Percentiles rank a stretch among this genome's conserved stretches.
These are phyloP conservation scores for Fraxinus platypoda DNA, from an alignment of 305 asterid genomes.

Conservation along the genomic window DNA sequence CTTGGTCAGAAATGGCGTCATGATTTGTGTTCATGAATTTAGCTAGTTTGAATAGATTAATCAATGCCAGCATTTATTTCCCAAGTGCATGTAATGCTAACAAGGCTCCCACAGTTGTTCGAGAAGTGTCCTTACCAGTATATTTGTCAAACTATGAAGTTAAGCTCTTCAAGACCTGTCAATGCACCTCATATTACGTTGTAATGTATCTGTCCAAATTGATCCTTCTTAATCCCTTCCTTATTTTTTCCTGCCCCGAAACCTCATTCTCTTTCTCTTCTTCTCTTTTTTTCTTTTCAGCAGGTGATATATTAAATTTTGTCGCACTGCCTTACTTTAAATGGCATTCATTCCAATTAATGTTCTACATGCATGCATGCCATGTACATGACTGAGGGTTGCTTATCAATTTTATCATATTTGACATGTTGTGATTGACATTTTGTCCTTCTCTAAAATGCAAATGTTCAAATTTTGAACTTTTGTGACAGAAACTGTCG, in stretches of 20 bases:
- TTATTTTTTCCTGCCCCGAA: neutral
- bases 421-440: neutral
- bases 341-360: neutral
- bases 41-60: neutral
- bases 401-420: conserved; percentile 12
- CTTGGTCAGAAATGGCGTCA: neutral
- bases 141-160: neutral
- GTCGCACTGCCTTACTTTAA: neutral
- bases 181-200: neutral
- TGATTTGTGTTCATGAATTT: neutral
- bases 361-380: neutral
- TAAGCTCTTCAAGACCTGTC: neutral
- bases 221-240: neutral
- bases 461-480: conserved; percentile 18
- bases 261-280: neutral
- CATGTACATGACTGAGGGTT: neutral
- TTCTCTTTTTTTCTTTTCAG: neutral
- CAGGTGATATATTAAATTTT: neutral
- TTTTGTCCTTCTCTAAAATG: conserved; percentile 16
- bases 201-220: neutral
- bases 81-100: neutral
- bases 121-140: neutral
- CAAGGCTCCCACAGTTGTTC: neutral
- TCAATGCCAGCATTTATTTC: neutral
- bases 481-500: conserved; percentile 60